Conservation (phyloP, 805 yeast genomes). For the Blastobotrys americana region DNA sequence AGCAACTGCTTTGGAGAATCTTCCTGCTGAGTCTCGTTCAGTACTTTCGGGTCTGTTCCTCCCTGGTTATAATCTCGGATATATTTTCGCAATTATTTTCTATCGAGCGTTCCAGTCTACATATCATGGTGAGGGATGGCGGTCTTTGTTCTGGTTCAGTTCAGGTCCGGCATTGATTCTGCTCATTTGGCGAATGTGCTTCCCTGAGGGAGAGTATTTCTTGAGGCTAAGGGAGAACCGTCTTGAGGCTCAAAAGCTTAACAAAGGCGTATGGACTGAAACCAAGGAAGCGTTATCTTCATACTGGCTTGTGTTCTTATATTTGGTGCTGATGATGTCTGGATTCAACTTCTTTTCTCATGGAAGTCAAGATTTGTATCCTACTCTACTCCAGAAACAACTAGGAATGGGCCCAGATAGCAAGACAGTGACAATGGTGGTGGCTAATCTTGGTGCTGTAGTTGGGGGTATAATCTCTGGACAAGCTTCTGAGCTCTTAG, state of each 20-base stretch:
- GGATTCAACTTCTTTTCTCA: conserved; percentile 67
- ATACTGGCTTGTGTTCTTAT: conserved; percentile 56
- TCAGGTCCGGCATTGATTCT: conserved; percentile 58
- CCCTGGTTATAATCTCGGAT: conserved; percentile 73
- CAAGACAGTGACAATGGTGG: conserved; percentile 51
- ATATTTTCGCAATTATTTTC: conserved; percentile 54
- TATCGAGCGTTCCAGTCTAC: conserved; percentile 48
- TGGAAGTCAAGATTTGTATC: conserved; percentile 66
- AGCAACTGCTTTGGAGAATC: conserved; percentile 59
- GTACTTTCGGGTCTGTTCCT: conserved; percentile 62
- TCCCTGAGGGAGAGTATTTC: conserved; percentile 54
- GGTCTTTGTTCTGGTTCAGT: conserved; percentile 63
- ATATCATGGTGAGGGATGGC: conserved; percentile 51
- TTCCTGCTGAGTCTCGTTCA: conserved; percentile 53
- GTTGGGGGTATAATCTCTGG: conserved; percentile 55
- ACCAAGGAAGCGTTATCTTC: conserved; percentile 29
- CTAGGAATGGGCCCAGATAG: conserved; percentile 38
- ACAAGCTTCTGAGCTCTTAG: conserved; percentile 49
- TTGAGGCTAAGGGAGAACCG: conserved; percentile 23
- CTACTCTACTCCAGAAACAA: conserved; percentile 52
- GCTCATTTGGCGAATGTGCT: conserved; percentile 47
- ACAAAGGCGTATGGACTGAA: conserved; percentile 9
- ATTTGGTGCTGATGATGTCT: conserved; percentile 53
- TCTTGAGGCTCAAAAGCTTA: conserved; percentile 13
- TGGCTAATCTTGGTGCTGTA: conserved; percentile 60